Base-by-base conservation (phyloP, 345 rosid genomes). In the Hibiscus tridactylites region DNA sequence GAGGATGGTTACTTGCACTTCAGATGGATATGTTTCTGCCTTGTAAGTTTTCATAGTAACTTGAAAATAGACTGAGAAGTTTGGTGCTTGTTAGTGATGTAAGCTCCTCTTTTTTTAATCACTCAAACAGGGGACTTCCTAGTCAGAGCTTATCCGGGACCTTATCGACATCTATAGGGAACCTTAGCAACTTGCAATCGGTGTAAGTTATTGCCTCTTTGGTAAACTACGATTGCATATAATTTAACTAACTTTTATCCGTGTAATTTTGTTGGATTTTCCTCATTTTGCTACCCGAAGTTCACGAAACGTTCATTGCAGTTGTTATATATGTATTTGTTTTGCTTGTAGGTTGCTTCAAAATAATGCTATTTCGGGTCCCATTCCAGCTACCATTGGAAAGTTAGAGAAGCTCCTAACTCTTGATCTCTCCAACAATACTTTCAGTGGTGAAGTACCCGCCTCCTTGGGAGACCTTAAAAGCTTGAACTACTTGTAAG, bases 1-100 rank as follows among this genome's bases (percentile, higher is more conserved):
- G 99, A 89, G 95, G 81, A 96, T 96, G 99, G 85, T 96, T 70
- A 86, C 96, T 73, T 96, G 99, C 81, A 78, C 95, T 3, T 1
- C 64, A 33, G 99, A 92, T 68, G 97, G 95, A 69, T 89, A 79
- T 85, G 99, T 96, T 80, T 88, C 95, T 77, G 77, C 83, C 73
- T 76, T 96, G 99, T 96, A 79, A 96, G 97, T 84, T 66, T 65
- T 37, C 46, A 66, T 49, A 31, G 28, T 54, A n/a, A 70, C 57
- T 35, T 69, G 12, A 37, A 42, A 50, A 54, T 37, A 61, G 17
- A 46, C 57, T 28, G 42, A 56, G 61, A 46, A 24, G 4, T 56
- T 5, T n/a, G 69, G 54, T 47, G 59, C 66, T 9, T 13, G 29
- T 15, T 42, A 35, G 44, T 73, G 10, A 54, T 65, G 66, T 52